Percentiles rank a stretch among this genome's conserved stretches.
Evolutionary conservation across 352 stramenopile genomes (phyloP).

Genomic region (Ophiocytium majus): DNA sequence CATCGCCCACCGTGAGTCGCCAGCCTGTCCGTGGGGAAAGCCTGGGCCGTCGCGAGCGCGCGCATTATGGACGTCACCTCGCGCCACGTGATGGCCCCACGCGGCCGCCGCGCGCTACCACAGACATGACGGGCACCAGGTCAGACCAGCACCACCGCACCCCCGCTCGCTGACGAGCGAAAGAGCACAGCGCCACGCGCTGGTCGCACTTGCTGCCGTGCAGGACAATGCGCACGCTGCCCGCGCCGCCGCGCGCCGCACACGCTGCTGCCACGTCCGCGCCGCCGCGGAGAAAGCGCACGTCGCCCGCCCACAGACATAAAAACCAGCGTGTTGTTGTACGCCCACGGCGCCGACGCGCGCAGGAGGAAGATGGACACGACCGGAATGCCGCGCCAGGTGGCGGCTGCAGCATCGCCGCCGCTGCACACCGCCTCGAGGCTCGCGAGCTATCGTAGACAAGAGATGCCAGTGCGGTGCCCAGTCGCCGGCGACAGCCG

Average conservation of each 20-base stretch:
- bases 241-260: not conserved
- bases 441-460: not conserved
- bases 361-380: not conserved
- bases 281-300: not conserved
- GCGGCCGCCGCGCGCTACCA: too few relatives aligned
- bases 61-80: not conserved
- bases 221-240: not conserved
- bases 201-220: not conserved
- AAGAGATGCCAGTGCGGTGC: not conserved
- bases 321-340: not conserved
- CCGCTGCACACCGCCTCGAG: not conserved
- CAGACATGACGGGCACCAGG: not conserved
- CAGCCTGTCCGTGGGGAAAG: not conserved
- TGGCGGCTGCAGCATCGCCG: not conserved
- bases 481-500: not conserved
- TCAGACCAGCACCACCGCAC: not conserved
- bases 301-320: not conserved
- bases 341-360: not conserved
- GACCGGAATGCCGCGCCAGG: not conserved
- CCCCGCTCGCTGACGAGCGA: not conserved
- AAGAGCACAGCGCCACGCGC: not conserved
- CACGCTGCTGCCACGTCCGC: not conserved
- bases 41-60: not conserved
- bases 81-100: not conserved
- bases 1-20: not conserved